These are phyloP conservation scores for Coemansia sp. DNA, from an alignment of 192 early-diverging fungal species.

Conservation along the genomic window DNA sequence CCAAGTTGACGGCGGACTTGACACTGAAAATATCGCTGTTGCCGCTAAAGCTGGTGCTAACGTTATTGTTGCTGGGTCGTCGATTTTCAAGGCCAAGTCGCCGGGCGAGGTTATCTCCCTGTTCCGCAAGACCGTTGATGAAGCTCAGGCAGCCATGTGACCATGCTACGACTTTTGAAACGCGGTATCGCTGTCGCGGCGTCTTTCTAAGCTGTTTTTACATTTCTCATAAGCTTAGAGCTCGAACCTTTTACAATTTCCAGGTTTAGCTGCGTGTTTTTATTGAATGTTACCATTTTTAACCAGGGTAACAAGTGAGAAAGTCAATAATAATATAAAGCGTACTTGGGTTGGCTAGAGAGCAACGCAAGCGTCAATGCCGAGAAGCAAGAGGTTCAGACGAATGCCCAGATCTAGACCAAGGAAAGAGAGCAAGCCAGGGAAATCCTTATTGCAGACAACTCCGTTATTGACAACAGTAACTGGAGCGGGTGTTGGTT, in stretches of 20 bases:
- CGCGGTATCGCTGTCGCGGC: not conserved
- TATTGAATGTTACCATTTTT: not conserved
- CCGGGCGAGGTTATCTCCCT: slow-evolving; percentile 72
- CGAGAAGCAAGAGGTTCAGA: slow-evolving; percentile 35
- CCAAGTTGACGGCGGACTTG: slow-evolving; percentile 93
- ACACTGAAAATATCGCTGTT: slow-evolving; percentile 79
- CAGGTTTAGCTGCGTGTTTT: not conserved
- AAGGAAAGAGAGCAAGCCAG: slow-evolving; percentile 36
- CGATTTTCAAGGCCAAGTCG: slow-evolving; percentile 77
- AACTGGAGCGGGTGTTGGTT: slow-evolving; percentile 29
- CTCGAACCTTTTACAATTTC: not conserved
- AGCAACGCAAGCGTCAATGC: slow-evolving; percentile 45
- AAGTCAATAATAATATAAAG: not conserved
- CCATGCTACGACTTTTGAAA: not conserved
- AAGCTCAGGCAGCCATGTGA: slow-evolving; percentile 18
- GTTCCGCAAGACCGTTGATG: slow-evolving; percentile 50
- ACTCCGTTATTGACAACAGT: slow-evolving; percentile 9
- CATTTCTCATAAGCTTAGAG: not conserved
- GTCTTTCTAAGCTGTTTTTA: not conserved
- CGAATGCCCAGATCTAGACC: slow-evolving; percentile 38
- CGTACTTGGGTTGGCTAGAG: slow-evolving; percentile 12
- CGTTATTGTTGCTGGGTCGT: slow-evolving; percentile 95
- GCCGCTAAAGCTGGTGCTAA: slow-evolving; percentile 91
- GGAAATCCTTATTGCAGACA: slow-evolving; percentile 32
- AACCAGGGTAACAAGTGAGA: not conserved